Conservation (phyloP, 192 early-diverging fungal species). For the Coemansia reversa region DNA sequence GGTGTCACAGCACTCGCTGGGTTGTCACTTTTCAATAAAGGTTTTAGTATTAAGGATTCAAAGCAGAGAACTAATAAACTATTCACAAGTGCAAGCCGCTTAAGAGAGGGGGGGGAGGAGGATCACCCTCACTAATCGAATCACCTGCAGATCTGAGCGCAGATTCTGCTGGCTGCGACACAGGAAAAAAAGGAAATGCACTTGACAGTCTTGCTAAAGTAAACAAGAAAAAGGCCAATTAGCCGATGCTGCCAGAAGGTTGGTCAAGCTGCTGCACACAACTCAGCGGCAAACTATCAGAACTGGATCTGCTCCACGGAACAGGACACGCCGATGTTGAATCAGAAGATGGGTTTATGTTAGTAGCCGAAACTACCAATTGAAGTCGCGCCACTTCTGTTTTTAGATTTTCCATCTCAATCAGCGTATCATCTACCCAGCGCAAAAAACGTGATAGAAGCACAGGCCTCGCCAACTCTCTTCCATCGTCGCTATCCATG, state of each 20-base stretch:
- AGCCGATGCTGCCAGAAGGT: neutral
- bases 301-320: neutral
- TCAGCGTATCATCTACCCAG: slow-evolving; percentile 54
- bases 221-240: neutral
- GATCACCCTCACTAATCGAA: no score
- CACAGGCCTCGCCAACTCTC: slow-evolving; percentile 53
- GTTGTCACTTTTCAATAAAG: no score
- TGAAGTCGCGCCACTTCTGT: slow-evolving; percentile 34
- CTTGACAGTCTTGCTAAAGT: neutral
- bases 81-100: no score
- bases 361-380: neutral
- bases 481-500: slow-evolving; percentile 53
- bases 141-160: no score
- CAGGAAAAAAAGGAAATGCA: neutral
- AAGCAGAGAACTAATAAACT: no score
- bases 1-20: no score
- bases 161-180: no score
- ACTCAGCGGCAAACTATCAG: neutral
- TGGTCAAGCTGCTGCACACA: neutral
- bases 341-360: neutral
- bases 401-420: slow-evolving; percentile 53
- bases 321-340: neutral
- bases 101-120: no score
- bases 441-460: slow-evolving; percentile 52
- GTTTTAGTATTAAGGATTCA: no score